A percentile compares a stretch with the other conserved stretches of the same genome.
phyloP scores from a whole-genome alignment of 805 yeast genomes.

The Candida hungchunana region DNA sequence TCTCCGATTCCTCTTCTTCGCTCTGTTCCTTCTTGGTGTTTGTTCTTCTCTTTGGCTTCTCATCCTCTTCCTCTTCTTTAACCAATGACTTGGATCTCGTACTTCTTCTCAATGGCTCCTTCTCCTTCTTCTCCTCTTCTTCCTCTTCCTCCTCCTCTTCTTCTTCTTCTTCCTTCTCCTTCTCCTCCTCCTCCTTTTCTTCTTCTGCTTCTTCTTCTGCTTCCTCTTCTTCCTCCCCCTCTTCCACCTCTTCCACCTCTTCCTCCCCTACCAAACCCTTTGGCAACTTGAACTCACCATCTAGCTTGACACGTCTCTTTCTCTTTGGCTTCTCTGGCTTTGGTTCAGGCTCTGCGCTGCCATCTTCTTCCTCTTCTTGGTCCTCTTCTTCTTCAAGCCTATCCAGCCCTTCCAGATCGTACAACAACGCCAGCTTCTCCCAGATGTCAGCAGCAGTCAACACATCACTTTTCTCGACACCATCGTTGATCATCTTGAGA shows the following conservation, averaged over 20 bases:
- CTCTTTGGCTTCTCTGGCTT: slow-evolving; percentile 4
- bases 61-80: neutral
- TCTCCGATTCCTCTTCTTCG: neutral
- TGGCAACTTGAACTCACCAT: slow-evolving; percentile 5
- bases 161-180: slow-evolving; percentile 7
- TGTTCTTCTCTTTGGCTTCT: neutral
- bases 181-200: slow-evolving; percentile 13
- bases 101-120: too few species aligned
- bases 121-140: slow-evolving; percentile 1
- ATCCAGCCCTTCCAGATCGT: slow-evolving; percentile 56
- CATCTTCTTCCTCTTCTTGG: slow-evolving; percentile 6
- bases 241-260: too few species aligned
- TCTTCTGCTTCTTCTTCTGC: neutral
- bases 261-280: slow-evolving; percentile 4
- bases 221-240: neutral
- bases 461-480: slow-evolving; percentile 27
- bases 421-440: slow-evolving; percentile 49
- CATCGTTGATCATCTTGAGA: slow-evolving; percentile 16
- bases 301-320: too few species aligned
- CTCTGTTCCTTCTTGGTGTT: neutral
- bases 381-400: slow-evolving; percentile 40
- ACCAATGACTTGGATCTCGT: slow-evolving; percentile 2
- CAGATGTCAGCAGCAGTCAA: slow-evolving; percentile 48
- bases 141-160: slow-evolving; percentile 19
- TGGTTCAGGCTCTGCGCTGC: slow-evolving; percentile 13